Evolutionary conservation across 176 grass and related monocot genomes (phyloP).

Genomic region (Rhynchospora breviuscula): DNA sequence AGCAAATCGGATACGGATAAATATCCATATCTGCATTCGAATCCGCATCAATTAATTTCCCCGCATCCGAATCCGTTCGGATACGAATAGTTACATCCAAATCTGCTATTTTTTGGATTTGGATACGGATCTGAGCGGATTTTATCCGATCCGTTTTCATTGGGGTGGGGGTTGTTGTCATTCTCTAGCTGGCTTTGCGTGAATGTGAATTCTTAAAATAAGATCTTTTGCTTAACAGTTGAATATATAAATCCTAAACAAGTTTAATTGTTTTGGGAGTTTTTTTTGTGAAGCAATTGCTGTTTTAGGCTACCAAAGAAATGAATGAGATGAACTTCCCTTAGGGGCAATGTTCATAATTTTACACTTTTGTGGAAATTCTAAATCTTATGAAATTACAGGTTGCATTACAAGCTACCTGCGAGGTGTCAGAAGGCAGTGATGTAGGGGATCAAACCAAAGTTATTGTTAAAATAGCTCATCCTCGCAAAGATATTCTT

Average conservation of each 20-base stretch:
- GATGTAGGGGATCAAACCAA: slow-evolving; percentile 50
- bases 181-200: neutral
- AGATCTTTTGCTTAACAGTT: neutral
- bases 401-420: slow-evolving; percentile 75
- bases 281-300: neutral
- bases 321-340: neutral
- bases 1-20: too few relatives aligned
- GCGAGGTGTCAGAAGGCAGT: slow-evolving; percentile 36
- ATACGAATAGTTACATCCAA: too few relatives aligned
- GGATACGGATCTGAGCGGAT: too few relatives aligned
- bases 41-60: too few relatives aligned
- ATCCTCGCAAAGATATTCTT: slow-evolving; percentile 80
- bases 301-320: neutral
- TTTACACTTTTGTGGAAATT: neutral
- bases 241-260: neutral
- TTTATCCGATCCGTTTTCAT: slow-evolving; percentile 8
- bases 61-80: too few relatives aligned
- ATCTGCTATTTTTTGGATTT: too few relatives aligned
- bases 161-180: neutral
- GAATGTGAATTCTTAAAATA: neutral
- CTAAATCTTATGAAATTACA: slow-evolving; percentile 25
- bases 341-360: neutral
- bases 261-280: neutral
- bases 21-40: too few relatives aligned
- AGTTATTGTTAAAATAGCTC: slow-evolving; percentile 45